Conservation (phyloP, 2,329 filamentous ascomycete species). For the Calcarisporium arbuscula region DNA sequence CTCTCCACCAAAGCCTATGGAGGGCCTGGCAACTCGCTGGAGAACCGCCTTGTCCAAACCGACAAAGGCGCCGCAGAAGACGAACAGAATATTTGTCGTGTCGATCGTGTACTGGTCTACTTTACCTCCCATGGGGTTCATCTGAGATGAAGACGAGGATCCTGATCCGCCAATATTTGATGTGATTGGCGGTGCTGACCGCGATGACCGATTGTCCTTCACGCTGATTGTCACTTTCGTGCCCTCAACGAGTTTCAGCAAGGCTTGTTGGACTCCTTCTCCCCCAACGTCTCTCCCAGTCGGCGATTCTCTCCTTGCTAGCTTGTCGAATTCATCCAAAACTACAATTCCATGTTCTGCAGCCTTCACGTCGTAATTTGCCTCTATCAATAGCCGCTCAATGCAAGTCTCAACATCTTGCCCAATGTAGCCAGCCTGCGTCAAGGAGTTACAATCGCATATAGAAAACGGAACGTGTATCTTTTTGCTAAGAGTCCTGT, state of each 20-base stretch:
- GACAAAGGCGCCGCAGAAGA: constrained; percentile 93
- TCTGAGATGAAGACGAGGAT: constrained; percentile 39
- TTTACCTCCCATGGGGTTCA: constrained; percentile 41
- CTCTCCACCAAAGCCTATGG: constrained; percentile 86
- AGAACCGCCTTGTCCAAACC: constrained; percentile 83
- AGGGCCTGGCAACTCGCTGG: constrained; percentile 75
- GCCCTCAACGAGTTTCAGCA: constrained; percentile 93
- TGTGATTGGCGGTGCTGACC: constrained; percentile 45
- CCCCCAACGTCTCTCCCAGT: constrained; percentile 93
- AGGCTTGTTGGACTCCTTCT: constrained; percentile 91
- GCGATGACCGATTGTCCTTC: constrained; percentile 64
- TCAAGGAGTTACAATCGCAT: constrained; percentile 92
- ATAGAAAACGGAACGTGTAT: constrained; percentile 95
- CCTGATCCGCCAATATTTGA: constrained; percentile 43
- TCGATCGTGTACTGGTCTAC: constrained; percentile 68
- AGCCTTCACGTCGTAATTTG: constrained; percentile 79
- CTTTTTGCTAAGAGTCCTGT: constrained; percentile 79
- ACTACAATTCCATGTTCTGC: constrained; percentile 92
- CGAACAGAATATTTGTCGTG: constrained; percentile 94
- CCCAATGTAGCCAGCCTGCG: constrained; percentile 94
- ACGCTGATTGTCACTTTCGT: constrained; percentile 89
- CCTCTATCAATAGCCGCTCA: constrained; percentile 79
- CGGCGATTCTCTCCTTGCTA: constrained; percentile 78
- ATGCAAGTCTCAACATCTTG: constrained; percentile 97
- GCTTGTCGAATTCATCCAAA: constrained; percentile 95